phyloP scores from a whole-genome alignment of 83 land plant genomes.

The Larix sibirica region DNA sequence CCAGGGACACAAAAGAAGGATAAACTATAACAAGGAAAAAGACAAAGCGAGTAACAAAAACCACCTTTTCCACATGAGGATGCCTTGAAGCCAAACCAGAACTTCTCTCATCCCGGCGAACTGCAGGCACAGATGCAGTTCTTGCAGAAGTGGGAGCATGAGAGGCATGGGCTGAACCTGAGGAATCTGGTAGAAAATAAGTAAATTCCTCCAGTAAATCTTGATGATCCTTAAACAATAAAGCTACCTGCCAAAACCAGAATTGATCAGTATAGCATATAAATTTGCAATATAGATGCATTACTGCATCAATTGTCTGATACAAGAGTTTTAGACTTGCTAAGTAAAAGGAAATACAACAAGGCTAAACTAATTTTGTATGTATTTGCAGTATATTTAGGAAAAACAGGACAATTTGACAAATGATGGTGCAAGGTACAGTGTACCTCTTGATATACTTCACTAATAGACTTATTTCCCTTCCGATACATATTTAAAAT shows the following conservation, averaged over 20 bases:
- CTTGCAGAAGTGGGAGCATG: constrained; percentile 35
- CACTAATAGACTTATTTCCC: constrained; percentile 82
- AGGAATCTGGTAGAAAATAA: constrained; percentile 79
- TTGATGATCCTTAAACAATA: constrained; percentile 70
- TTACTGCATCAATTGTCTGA: background rate
- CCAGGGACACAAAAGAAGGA: background rate
- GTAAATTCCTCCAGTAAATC: constrained; percentile 92
- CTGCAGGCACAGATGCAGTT: constrained; percentile 7
- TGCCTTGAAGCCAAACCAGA: constrained; percentile 33
- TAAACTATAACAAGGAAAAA: background rate
- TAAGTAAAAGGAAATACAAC: background rate
- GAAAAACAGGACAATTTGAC: background rate
- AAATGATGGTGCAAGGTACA: background rate
- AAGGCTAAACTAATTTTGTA: background rate
- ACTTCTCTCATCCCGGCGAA: constrained; percentile 38
- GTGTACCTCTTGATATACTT: constrained; percentile 91
- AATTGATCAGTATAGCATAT: background rate
- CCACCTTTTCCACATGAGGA: constrained; percentile 33
- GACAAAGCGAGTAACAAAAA: background rate
- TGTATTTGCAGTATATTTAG: too few relatives aligned
- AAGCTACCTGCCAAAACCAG: constrained; percentile 61
- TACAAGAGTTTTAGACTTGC: background rate
- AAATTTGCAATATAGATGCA: background rate
- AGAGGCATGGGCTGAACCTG: constrained; percentile 36
- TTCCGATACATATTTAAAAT: constrained; percentile 87